These are phyloP conservation scores for Neoscytalidium dimidiatum DNA, from an alignment of 2,329 filamentous ascomycete genomes.

Conservation along the genomic window DNA sequence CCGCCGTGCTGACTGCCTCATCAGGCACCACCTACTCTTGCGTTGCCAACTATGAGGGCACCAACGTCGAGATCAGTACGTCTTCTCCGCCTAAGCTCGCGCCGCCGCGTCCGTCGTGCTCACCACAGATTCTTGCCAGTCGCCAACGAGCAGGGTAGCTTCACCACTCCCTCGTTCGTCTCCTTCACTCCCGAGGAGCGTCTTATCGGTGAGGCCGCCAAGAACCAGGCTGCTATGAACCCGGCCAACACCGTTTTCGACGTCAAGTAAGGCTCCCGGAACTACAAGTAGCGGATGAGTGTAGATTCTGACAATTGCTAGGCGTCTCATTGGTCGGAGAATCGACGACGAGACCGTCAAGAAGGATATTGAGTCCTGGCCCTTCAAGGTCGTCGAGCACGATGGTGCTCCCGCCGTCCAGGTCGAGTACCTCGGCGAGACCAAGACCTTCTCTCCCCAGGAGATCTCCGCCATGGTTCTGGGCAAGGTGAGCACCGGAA, in stretches of 20 bases:
- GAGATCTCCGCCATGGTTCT: slow-evolving; percentile 99
- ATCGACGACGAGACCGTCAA: slow-evolving; percentile 96
- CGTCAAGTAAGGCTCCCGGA: slow-evolving; percentile 71
- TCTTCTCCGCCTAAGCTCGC: slow-evolving; percentile 29
- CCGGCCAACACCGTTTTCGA: slow-evolving; percentile 97
- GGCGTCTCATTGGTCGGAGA: slow-evolving; percentile 95
- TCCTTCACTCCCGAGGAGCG: slow-evolving; percentile 99
- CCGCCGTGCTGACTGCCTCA: slow-evolving; percentile 33
- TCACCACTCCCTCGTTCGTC: slow-evolving; percentile 98
- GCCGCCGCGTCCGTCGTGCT: slow-evolving; percentile 17
- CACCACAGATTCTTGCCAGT: slow-evolving; percentile 51
- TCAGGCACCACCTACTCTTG: slow-evolving; percentile 99
- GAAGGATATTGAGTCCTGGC: slow-evolving; percentile 99
- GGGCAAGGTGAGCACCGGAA: slow-evolving; percentile 71
- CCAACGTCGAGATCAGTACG: slow-evolving; percentile 97
- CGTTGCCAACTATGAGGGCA: slow-evolving; percentile 98
- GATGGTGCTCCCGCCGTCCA: slow-evolving; percentile 86
- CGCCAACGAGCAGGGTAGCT: slow-evolving; percentile 99
- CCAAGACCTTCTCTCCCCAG: slow-evolving; percentile 94
- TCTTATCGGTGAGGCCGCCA: slow-evolving; percentile 98
- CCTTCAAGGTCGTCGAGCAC: slow-evolving; percentile 96
- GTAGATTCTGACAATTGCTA: slow-evolving; percentile 45
- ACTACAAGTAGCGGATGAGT: background rate
- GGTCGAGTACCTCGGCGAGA: slow-evolving; percentile 94
- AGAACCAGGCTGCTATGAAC: slow-evolving; percentile 99